Evolutionary conservation across 164 flowering plant species (phyloP), one percentile per base, ranked within the genome.

Genomic region (Magnolia sinica): DNA sequence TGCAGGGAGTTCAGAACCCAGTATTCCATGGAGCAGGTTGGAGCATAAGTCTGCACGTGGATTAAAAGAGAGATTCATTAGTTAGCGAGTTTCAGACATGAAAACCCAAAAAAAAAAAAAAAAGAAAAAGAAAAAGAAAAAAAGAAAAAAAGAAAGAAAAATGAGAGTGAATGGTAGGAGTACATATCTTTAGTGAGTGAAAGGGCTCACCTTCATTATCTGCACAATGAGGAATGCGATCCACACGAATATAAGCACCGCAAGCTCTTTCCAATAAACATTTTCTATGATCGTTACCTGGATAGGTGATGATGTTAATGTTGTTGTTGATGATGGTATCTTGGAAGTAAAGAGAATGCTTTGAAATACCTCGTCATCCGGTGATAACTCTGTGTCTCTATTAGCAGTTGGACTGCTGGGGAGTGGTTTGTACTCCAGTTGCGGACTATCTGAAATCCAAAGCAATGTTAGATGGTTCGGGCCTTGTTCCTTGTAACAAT

Each of bases 1-100:
- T 92, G 96, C 78, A 90, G 77, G 27, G 79, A 71, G 78, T 87
- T 90, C 70, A 92, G 83, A 74, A 89, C 72, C 96, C 96, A 89
- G 77, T 86, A 92, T 55, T 67, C 67, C 20, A 49, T 18, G 4
- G 94, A 92, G 86, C 96, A 92, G 3, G 88, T 88, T 71, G 10
- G 76, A 1, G 85, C 71, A 64, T 90, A 82, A 59, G 83, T 83
- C 92, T 91, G 93, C 88, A 83, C 10, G 27, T 24, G 50, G 3
- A 13, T 31, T 8, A 68, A 14, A 31, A 8, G 45, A 68, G 71
- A 68, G 22, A 68, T 1, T 6, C 71, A 68, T 27, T 13, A 24
- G 50, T 27, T 29, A 27, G 18, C 18, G 8, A 11, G 13, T 16
- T 55, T 55, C 61, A 1, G 61, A 55, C 18, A 55, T 55, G 61